phyloP scores from a whole-genome alignment of 1,139 yeast genomes.

The Yarrowia galli region DNA sequence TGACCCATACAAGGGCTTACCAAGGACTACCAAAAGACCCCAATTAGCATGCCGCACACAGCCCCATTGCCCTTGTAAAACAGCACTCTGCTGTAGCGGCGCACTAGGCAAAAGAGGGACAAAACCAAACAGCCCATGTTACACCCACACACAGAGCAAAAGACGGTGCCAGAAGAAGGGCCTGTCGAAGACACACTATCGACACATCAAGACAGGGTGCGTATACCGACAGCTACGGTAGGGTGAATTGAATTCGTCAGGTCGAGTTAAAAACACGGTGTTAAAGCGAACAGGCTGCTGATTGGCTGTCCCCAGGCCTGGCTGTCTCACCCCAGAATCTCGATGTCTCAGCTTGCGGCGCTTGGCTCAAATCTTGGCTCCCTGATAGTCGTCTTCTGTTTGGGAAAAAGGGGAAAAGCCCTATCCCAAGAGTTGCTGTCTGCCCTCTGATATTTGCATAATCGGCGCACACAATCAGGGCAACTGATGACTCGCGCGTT shows the following conservation, averaged over 20 bases:
- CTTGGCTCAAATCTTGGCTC: slow-evolving; percentile 30
- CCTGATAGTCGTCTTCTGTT: background rate
- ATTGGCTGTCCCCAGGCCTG: slow-evolving; percentile 9
- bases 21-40: too few species aligned
- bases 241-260: too few species aligned
- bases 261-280: background rate
- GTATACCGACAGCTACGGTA: too few species aligned
- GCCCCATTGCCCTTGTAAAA: too few species aligned
- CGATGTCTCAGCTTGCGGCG: slow-evolving; percentile 7
- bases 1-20: too few species aligned
- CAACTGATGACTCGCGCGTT: background rate
- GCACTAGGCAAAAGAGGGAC: background rate
- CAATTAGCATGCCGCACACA: too few species aligned
- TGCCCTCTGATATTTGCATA: slow-evolving; percentile 35
- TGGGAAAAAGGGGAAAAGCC: background rate
- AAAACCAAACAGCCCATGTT: slow-evolving; percentile 8
- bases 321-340: slow-evolving; percentile 20
- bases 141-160: background rate
- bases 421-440: slow-evolving; percentile 30
- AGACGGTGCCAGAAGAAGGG: slow-evolving; percentile 8
- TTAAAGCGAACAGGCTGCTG: background rate
- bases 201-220: too few species aligned
- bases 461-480: slow-evolving; percentile 27
- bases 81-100: too few species aligned
- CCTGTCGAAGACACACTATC: too few species aligned